phyloP scores from a whole-genome alignment of 2,329 filamentous ascomycete species.

The Cercospora citrullina region DNA sequence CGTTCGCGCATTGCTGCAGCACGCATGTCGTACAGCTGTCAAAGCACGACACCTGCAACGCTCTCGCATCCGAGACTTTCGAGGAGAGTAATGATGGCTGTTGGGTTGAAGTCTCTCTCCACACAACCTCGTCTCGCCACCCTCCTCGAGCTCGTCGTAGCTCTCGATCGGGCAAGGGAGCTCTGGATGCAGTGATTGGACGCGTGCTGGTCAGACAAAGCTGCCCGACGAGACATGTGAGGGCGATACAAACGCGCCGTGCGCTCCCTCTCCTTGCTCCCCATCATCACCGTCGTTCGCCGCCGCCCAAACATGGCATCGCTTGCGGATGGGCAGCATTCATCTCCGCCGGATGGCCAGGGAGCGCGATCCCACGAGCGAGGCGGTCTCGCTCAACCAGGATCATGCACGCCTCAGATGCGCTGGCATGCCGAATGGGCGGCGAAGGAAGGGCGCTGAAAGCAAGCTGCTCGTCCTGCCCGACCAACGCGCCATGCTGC shows the following conservation, averaged over 20 bases:
- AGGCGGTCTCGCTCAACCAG: not conserved
- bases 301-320: slow-evolving; percentile 4
- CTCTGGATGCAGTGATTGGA: not conserved
- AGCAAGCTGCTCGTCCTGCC: not conserved
- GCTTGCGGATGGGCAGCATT: not conserved
- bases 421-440: slow-evolving; percentile 7
- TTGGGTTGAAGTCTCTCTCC: not conserved
- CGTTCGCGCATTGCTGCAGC: not conserved
- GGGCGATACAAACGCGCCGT: not conserved
- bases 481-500: not conserved
- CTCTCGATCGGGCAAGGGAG: slow-evolving; percentile 3
- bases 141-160: not conserved
- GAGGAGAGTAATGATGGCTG: not conserved
- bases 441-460: not conserved
- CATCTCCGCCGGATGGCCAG: slow-evolving; percentile 7
- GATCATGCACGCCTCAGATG: slow-evolving; percentile 6
- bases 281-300: not conserved
- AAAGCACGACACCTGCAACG: slow-evolving; percentile 3
- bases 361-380: slow-evolving; percentile 1
- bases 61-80: not conserved
- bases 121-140: not conserved
- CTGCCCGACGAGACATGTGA: slow-evolving; percentile 2
- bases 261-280: not conserved
- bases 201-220: not conserved
- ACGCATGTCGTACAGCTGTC: slow-evolving; percentile 9